These are phyloP conservation scores for Ustilago trichophora DNA, from an alignment of 1,284 basidiomycete genomes.

Conservation along the genomic window DNA sequence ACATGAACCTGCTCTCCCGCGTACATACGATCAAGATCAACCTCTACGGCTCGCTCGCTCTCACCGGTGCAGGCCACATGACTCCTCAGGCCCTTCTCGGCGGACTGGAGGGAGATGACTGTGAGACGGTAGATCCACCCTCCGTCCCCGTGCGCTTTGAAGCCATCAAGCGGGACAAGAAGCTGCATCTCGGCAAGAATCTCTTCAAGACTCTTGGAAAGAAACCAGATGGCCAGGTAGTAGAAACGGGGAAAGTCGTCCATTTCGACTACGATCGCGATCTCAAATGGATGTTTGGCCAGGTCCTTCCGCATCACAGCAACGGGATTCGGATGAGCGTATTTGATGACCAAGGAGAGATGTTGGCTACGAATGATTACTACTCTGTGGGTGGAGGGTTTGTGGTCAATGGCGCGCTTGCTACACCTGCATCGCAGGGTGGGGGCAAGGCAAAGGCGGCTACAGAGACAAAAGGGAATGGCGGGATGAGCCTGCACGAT, in stretches of 20 bases:
- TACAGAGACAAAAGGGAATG: too few relatives aligned
- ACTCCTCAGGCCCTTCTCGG: constrained; percentile 92
- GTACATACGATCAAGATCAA: constrained; percentile 83
- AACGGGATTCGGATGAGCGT: constrained; percentile 88
- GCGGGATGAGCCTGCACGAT: too few relatives aligned
- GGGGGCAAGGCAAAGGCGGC: too few relatives aligned
- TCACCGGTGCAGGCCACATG: constrained; percentile 87
- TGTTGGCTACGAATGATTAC: constrained; percentile 94
- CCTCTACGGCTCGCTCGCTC: constrained; percentile 74
- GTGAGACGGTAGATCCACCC: constrained; percentile 81
- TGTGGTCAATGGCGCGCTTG: constrained; percentile 61
- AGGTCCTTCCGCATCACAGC: constrained; percentile 67
- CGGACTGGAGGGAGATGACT: constrained; percentile 79
- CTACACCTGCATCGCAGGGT: constrained; percentile 50
- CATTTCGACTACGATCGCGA: constrained; percentile 86
- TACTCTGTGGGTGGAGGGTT: constrained; percentile 70
- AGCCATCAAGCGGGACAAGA: constrained; percentile 75
- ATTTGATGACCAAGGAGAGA: constrained; percentile 80
- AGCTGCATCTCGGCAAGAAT: constrained; percentile 74
- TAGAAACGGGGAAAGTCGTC: constrained; percentile 68
- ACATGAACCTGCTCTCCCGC: constrained; percentile 77
- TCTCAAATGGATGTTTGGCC: constrained; percentile 88
- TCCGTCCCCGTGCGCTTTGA: constrained; percentile 76
- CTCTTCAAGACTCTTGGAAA: constrained; percentile 32
- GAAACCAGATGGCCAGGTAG: background rate